Evolutionary conservation across 768 basidiomycete species (phyloP), one percentile per base, ranked within the genome.

Genomic region (Pleurotus tuoliensis): DNA sequence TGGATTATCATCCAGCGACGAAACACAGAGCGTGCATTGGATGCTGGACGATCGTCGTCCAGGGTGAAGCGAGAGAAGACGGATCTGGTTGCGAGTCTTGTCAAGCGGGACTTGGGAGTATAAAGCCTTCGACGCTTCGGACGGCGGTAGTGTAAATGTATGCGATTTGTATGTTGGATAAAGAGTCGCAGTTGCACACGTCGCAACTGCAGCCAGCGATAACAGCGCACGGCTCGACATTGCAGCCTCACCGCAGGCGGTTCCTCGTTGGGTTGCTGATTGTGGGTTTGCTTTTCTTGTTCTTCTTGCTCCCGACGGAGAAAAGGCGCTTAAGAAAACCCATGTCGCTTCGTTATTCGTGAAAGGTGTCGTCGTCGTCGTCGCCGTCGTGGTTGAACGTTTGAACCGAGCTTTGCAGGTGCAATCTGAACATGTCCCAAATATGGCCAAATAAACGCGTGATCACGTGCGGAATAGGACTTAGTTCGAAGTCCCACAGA

Each of bases 241-340:
- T 34, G 11, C 30, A 11, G 11, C 30, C 30, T 34, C 9, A 3
- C 8, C 30, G 30, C 30, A 34, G 30, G 7, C 30, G 24, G 5
- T 5, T 25, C 5, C 24, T 25, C 24, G 63, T 62, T 52, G 67
- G 47, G 39, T 56, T 53, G 44, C 52, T 55, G 22, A 44, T 66
- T 37, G 61, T 58, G 40, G 62, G 62, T 62, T 56, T 70, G 61
- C 76, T 80, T 66, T 76, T 76, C 69, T 81, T 85, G 61, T 74
- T 78, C 69, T 81, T 86, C 72, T 80, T 86, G 71, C 78, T 81
- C 49, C 86, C 77, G 27, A 90, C 71, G 15, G 89, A 90, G 50
- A 90, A 79, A 57, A 91, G 71, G 37, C 81, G 85, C 62, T 86
- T 85, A 62, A 91, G 69, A 55, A 91, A 83, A 18, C 85, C 82